Evolutionary conservation across 177 flowering plant genomes (phyloP), one percentile per base, ranked within the genome.

Genomic region (Vitis hybrid): DNA sequence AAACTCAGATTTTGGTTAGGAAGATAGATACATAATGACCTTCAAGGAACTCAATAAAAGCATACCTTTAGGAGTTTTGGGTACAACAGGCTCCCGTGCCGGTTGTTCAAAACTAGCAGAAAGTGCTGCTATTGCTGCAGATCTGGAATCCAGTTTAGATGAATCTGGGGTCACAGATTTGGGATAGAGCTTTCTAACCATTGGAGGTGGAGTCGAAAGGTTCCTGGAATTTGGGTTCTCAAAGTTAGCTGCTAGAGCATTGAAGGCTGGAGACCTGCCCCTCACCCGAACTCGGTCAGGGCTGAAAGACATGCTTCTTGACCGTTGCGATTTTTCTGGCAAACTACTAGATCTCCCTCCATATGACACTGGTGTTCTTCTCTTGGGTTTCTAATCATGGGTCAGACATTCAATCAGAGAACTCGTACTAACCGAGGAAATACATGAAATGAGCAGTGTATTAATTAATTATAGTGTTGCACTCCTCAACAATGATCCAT

Each of bases 241-340:
- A 81, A 95, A 95, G 61, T 62, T 84, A 61, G 99, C 90, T 67
- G 99, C 99, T 12, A 95, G 82, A 15, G 98, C 98, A 80, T 81
- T 93, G 81, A 95, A 95, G 60, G 98, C 98, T 10, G 99, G 99
- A 68, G 99, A 95, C 65, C 97, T 84, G 69, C 99, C 99, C 80
- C 99, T 84, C 48, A 92, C 97, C 79, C 99, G 97, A 53, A 83
- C 93, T 71, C 98, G 78, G 10, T 95, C 99, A 32, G 97, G 92
- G 76, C 97, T 90, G 71, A 91, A 89, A 55, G 97, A 87, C 91
- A 93, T 82, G 77, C 99, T 95, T 79, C 99, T 81, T 14, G 99
- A 95, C 18, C 99, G 90, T 80, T 95, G 98, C 54, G 97, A 82
- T 83, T 91, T 93, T 61, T 95, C 98, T 35, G 97, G 92, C 50